Evolutionary conservation across 139 green algal species (phyloP).

Genomic region (Monoraphidium neglectum): DNA sequence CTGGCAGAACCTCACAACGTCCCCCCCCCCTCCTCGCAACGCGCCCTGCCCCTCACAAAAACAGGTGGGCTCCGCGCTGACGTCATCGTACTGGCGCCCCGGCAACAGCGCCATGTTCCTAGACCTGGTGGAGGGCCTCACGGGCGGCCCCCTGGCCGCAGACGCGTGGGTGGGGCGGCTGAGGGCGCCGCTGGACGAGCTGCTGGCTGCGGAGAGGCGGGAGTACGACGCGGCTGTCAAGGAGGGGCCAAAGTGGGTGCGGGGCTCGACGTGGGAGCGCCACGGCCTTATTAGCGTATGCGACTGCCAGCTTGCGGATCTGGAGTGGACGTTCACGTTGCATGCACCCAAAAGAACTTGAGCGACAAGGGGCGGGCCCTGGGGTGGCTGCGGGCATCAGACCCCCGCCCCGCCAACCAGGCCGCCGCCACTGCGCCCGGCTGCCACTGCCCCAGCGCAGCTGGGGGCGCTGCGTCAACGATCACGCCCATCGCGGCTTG

Average conservation of each 20-base stretch:
- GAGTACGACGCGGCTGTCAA: slow-evolving; percentile 63
- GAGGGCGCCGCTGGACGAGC: slow-evolving; percentile 28
- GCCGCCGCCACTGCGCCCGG: background rate
- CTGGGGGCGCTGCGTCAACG: background rate
- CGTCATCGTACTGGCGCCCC: slow-evolving; percentile 57
- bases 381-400: too few species aligned
- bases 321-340: too few species aligned
- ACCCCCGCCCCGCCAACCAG: background rate
- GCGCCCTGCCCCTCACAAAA: background rate
- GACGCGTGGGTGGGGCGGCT: slow-evolving; percentile 61
- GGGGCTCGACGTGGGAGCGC: too few species aligned
- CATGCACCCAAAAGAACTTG: too few species aligned
- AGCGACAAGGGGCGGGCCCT: too few species aligned
- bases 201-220: slow-evolving; percentile 55
- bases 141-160: slow-evolving; percentile 39
- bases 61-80: slow-evolving; percentile 28
- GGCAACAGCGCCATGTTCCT: slow-evolving; percentile 76
- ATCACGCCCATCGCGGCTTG: background rate
- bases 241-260: slow-evolving; percentile 26
- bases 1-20: too few species aligned
- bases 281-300: too few species aligned
- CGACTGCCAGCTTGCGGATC: too few species aligned
- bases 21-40: background rate
- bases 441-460: background rate
- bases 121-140: slow-evolving; percentile 62